These are phyloP conservation scores for Mycena vulgaris DNA, from an alignment of 768 basidiomycete genomes.

Conservation along the genomic window DNA sequence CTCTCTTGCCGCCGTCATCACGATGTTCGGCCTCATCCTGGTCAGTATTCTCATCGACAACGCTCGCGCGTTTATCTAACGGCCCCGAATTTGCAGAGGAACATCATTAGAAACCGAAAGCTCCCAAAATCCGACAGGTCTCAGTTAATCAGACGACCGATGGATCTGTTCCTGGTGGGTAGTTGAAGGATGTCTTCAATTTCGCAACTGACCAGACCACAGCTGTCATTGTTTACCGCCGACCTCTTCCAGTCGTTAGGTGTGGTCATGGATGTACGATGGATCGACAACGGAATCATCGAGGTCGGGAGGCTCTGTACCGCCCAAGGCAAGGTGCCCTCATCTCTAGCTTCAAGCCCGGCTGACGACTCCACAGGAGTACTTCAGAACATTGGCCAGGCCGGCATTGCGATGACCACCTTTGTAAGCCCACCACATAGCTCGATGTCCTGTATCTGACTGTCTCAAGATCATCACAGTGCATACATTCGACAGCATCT, in stretches of 20 bases:
- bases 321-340: constrained; percentile 1
- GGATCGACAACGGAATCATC: constrained; percentile 23
- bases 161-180: constrained; percentile 22
- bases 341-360: not conserved
- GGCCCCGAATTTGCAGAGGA: not conserved
- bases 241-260: constrained; percentile 28
- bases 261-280: constrained; percentile 21
- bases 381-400: constrained; percentile 21
- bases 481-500: constrained; percentile 25
- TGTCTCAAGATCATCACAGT: constrained; percentile 13
- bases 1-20: constrained; percentile 5
- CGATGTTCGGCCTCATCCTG: constrained; percentile 3
- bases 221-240: constrained; percentile 29
- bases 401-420: constrained; percentile 24
- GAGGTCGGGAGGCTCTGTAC: constrained; percentile 12
- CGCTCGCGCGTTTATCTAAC: not conserved
- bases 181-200: too few relatives aligned
- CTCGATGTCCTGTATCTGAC: not conserved
- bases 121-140: not conserved
- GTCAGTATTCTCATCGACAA: not conserved
- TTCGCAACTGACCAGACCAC: not conserved
- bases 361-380: not conserved
- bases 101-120: not conserved
- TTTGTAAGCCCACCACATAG: not conserved
- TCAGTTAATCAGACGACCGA: not conserved